Base-by-base conservation (phyloP, 2,329 filamentous ascomycete genomes). In the Paraphoma chrysanthemicola region DNA sequence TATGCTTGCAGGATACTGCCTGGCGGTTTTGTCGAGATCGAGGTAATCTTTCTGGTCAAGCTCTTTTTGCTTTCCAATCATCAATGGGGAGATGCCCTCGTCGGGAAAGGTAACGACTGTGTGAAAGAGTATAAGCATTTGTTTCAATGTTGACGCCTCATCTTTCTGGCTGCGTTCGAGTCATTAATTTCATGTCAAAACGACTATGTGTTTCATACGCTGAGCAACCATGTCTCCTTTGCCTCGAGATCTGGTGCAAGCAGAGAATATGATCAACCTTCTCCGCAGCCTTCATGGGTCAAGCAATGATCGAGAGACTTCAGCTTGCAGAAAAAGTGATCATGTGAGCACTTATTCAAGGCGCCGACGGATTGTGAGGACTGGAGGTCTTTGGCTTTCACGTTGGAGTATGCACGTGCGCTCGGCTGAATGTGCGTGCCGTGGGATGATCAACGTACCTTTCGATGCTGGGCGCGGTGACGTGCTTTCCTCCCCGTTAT, bases 101-200 rank as follows among this genome's bases (percentile, higher is more conserved):
- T 80, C 73, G 48, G 77, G 78, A 61, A 82, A 82, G 4, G 80
- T 79, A 33, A 82, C 80, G 57, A 77, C 81, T 82, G 62, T 51
- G 49, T 48, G 38, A 30, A 46, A 7, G 17, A 18, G 30, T 48
- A 44, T 53, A 47, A 53, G 50, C 50, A 39, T 31, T 44, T 46
- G 36, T 53, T 38, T 42, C 4, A 36, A 36, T n/a, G 17, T 30
- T 47, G 39, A 46, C 23, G 53, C 43, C 39, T 53, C 55, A 50
- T 53, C 10, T 14, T 6, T 36, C 10, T 36, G 33, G 10, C 33
- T 3, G 9, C 33, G 7, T 36, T 36, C 6, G 33, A 36, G 33
- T 36, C 33, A 36, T 36, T 14, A 36, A 6, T 36, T 14, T 36
- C 33, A 36, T 6, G 33, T 36, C 33, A 7, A 36, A 14, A 36